phyloP scores from a whole-genome alignment of 495 filamentous ascomycete genomes.

The Penicillium coprophilum region DNA sequence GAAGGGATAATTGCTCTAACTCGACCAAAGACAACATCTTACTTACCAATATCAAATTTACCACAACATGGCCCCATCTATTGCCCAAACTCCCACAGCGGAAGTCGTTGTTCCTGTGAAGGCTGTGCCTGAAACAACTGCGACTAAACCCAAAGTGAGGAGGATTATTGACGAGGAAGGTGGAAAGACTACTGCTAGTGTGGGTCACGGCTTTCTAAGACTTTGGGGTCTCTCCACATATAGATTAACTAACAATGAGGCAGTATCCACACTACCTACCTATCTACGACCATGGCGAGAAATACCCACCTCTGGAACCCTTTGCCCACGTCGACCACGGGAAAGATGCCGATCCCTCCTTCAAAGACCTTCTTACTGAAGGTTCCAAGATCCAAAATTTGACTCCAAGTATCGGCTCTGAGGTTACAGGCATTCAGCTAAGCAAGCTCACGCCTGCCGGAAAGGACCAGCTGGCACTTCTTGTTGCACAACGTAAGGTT shows the following conservation, averaged over 20 bases:
- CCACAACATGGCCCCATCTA: slow-evolving; percentile 27
- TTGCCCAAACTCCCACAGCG: slow-evolving; percentile 12
- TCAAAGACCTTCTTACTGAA: slow-evolving; percentile 62
- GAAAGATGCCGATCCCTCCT: slow-evolving; percentile 64
- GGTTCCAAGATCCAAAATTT: slow-evolving; percentile 50
- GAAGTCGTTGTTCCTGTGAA: slow-evolving; percentile 25
- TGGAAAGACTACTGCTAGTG: slow-evolving; percentile 26
- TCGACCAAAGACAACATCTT: background rate
- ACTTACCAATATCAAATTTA: background rate
- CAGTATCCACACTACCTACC: slow-evolving; percentile 31
- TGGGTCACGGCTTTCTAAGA: slow-evolving; percentile 12
- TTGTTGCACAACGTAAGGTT: slow-evolving; percentile 76
- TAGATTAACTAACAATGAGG: background rate
- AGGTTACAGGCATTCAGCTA: slow-evolving; percentile 75
- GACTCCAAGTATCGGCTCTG: slow-evolving; percentile 73
- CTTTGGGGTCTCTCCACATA: background rate
- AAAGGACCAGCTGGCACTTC: slow-evolving; percentile 78
- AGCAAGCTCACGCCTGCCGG: slow-evolving; percentile 62
- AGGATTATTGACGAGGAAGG: slow-evolving; percentile 31
- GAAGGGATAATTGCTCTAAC: background rate
- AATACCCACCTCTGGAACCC: slow-evolving; percentile 62
- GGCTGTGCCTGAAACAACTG: background rate
- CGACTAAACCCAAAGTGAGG: slow-evolving; percentile 19
- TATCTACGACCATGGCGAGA: slow-evolving; percentile 28
- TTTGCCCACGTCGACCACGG: slow-evolving; percentile 75